Evolutionary conservation across 2,329 filamentous ascomycete genomes (phyloP).

Genomic region (Pseudophaeomoniella oleicola): DNA sequence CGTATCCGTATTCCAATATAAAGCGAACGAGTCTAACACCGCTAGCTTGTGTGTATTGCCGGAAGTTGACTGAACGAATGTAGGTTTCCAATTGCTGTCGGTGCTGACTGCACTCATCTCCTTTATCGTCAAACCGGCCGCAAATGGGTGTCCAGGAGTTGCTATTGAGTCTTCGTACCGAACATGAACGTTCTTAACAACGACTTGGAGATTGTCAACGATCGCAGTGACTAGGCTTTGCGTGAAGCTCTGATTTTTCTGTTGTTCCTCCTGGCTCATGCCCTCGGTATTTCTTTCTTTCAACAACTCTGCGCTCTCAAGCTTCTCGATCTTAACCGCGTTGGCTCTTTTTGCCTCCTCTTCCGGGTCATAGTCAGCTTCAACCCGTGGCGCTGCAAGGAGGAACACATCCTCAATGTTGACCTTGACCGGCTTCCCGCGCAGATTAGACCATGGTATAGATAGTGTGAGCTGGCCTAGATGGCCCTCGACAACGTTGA

Average conservation of each 20-base stretch:
- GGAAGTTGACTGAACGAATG: constrained; percentile 80
- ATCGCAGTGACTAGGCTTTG: constrained; percentile 91
- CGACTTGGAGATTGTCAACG: constrained; percentile 95
- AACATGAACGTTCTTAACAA: constrained; percentile 95
- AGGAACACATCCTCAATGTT: constrained; percentile 95
- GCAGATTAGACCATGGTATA: constrained; percentile 95
- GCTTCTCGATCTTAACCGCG: constrained; percentile 95
- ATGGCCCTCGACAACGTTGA: constrained; percentile 93
- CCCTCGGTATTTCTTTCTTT: constrained; percentile 88
- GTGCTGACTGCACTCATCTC: constrained; percentile 97
- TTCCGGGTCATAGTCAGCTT: constrained; percentile 81
- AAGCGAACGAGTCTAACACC: constrained; percentile 71
- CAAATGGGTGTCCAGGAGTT: constrained; percentile 86
- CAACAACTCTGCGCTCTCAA: constrained; percentile 88
- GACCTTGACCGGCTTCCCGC: constrained; percentile 86
- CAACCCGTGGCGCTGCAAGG: constrained; percentile 86
- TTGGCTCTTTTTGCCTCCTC: constrained; percentile 81
- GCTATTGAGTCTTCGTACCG: constrained; percentile 97
- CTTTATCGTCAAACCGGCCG: constrained; percentile 78
- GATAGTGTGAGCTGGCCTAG: constrained; percentile 80
- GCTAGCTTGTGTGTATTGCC: constrained; percentile 85
- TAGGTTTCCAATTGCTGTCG: constrained; percentile 85
- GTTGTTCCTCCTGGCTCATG: constrained; percentile 85
- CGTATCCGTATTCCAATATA: constrained; percentile 98
- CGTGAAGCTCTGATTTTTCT: constrained; percentile 96